Evolutionary conservation across 2,329 filamentous ascomycete genomes (phyloP).

Genomic region (Diaporthe batatas): DNA sequence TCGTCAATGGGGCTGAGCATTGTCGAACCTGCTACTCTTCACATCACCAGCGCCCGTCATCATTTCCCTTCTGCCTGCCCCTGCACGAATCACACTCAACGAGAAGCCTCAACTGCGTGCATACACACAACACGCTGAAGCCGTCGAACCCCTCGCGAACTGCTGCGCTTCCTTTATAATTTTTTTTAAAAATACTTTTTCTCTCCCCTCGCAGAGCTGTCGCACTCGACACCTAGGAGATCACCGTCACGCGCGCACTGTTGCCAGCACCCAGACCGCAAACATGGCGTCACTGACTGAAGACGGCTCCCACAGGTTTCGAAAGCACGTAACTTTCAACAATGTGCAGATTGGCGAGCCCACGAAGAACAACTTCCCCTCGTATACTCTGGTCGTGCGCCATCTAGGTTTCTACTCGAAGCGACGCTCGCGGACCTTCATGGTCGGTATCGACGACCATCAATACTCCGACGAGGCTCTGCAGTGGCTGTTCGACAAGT

Average conservation of each 20-base stretch:
- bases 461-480: slow-evolving; percentile 93
- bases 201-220: background rate
- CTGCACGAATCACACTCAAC: background rate
- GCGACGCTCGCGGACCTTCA: slow-evolving; percentile 86
- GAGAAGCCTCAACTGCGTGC: background rate
- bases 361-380: slow-evolving; percentile 71
- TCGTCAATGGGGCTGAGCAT: slow-evolving; percentile 22
- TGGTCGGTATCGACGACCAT: slow-evolving; percentile 92
- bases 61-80: slow-evolving; percentile 2
- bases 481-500: slow-evolving; percentile 91
- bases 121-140: background rate
- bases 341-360: slow-evolving; percentile 70
- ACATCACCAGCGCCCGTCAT: background rate
- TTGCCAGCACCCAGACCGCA: slow-evolving; percentile 6
- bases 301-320: slow-evolving; percentile 63
- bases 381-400: slow-evolving; percentile 85
- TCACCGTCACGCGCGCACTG: slow-evolving; percentile 14
- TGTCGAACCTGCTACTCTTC: slow-evolving; percentile 7
- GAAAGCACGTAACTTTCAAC: slow-evolving; percentile 72
- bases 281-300: slow-evolving; percentile 61
- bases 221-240: background rate
- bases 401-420: slow-evolving; percentile 85
- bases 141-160: background rate
- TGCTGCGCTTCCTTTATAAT: background rate
- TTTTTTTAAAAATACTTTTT: too few relatives aligned